Percentiles rank a stretch among this genome's conserved stretches.
phyloP scores from a whole-genome alignment of 208 protist genomes.

The Strigomonas culicis region DNA sequence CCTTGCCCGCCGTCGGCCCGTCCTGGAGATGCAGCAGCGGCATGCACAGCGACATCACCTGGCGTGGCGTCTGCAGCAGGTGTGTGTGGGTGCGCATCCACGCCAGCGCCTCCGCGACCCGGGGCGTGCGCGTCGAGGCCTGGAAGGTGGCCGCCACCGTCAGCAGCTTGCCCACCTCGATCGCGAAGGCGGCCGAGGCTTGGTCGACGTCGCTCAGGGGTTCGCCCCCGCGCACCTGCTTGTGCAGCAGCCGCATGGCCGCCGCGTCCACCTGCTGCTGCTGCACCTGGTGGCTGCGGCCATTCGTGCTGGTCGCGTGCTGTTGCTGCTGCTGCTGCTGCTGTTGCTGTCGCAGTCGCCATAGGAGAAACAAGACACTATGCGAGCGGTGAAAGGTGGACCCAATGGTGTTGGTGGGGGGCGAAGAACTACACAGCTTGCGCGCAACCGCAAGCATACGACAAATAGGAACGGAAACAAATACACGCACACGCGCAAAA shows the following conservation, averaged over 20 bases:
- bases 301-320: background rate
- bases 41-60: constrained; percentile 77
- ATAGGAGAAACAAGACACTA: constrained; percentile 3
- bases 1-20: constrained; percentile 36
- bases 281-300: background rate
- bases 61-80: constrained; percentile 40
- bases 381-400: too few relatives aligned
- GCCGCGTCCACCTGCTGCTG: constrained; percentile 13
- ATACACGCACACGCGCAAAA: too few relatives aligned
- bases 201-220: constrained; percentile 53
- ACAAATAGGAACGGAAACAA: too few relatives aligned
- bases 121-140: constrained; percentile 42
- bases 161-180: constrained; percentile 80
- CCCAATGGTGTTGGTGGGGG: too few relatives aligned
- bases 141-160: constrained; percentile 57
- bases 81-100: constrained; percentile 42
- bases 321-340: constrained; percentile 4
- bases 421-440: too few relatives aligned
- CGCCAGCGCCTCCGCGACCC: constrained; percentile 52
- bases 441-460: too few relatives aligned
- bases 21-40: constrained; percentile 66
- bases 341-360: background rate
- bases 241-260: constrained; percentile 40
- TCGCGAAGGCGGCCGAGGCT: constrained; percentile 32
- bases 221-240: constrained; percentile 41